Conservation (phyloP, 495 filamentous ascomycete species). For the Parmelia sp. region DNA sequence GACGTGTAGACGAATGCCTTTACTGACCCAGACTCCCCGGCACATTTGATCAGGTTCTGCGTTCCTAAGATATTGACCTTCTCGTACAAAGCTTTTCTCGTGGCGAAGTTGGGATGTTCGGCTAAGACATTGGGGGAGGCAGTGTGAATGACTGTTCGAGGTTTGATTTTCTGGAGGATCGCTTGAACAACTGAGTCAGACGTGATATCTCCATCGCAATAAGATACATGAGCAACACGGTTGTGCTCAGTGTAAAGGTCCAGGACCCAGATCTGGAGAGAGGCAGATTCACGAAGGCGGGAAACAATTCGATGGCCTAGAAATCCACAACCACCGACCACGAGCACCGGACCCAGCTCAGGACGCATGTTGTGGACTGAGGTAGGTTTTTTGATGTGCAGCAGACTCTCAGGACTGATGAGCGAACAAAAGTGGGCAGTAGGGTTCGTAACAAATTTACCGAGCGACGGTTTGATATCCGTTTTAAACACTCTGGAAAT, state of each 20-base stretch:
- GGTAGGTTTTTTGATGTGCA: too few relatives aligned
- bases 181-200: too few relatives aligned
- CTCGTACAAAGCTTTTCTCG: not conserved
- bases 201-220: slow-evolving; percentile 80
- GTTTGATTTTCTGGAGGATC: slow-evolving; percentile 38
- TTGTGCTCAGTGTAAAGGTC: slow-evolving; percentile 76
- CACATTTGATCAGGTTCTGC: not conserved
- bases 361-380: too few relatives aligned
- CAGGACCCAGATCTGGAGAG: slow-evolving; percentile 64
- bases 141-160: not conserved
- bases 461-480: too few relatives aligned
- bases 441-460: too few relatives aligned
- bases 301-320: slow-evolving; percentile 53
- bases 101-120: not conserved
- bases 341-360: slow-evolving; percentile 33
- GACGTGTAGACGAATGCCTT: slow-evolving; percentile 2
- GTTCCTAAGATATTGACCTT: slow-evolving; percentile 4
- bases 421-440: too few relatives aligned
- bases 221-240: slow-evolving; percentile 65
- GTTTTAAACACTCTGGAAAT: too few relatives aligned
- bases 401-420: too few relatives aligned
- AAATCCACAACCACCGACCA: slow-evolving; percentile 53
- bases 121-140: slow-evolving; percentile 2
- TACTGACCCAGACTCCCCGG: not conserved
- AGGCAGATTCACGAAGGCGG: slow-evolving; percentile 47